A percentile compares a stretch with the other conserved stretches of the same genome.
phyloP scores from a whole-genome alignment of 2,329 filamentous ascomycete species.

The Phaeosphaeria sp. region DNA sequence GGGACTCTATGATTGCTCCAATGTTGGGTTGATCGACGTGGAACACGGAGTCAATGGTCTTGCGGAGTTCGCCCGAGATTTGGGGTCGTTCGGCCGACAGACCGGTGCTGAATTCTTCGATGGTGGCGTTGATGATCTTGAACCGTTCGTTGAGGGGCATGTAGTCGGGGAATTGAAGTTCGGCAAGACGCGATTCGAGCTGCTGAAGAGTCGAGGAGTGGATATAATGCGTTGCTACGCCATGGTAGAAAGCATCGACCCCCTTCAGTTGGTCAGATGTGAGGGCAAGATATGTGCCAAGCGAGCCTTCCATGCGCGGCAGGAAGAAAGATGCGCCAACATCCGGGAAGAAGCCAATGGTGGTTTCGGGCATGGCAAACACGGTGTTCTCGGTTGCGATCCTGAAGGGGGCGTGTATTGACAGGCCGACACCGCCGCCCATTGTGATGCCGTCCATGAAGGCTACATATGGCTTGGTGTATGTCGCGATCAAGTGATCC shows the following conservation, averaged over 20 bases:
- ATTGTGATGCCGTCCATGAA: constrained; percentile 99
- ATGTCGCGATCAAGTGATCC: constrained; percentile 93
- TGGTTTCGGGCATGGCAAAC: constrained; percentile 99
- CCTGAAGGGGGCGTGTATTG: constrained; percentile 91
- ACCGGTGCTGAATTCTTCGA: constrained; percentile 89
- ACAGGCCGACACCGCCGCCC: constrained; percentile 95
- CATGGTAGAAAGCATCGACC: constrained; percentile 86
- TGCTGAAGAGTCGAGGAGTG: constrained; percentile 85
- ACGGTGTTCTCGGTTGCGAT: constrained; percentile 95
- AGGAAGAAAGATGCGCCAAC: constrained; percentile 97
- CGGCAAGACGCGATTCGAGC: constrained; percentile 83
- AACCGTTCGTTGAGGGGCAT: constrained; percentile 68
- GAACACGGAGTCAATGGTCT: constrained; percentile 77
- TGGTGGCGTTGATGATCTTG: constrained; percentile 79
- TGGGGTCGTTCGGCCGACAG: constrained; percentile 66
- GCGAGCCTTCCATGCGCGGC: constrained; percentile 81
- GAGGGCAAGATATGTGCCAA: constrained; percentile 91
- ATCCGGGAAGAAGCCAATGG: constrained; percentile 98
- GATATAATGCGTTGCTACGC: constrained; percentile 93
- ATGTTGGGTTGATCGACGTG: constrained; percentile 64
- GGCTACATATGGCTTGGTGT: constrained; percentile 88
- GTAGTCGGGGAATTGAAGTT: constrained; percentile 86
- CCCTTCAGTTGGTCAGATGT: constrained; percentile 86
- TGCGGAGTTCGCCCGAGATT: constrained; percentile 73
- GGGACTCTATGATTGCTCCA: constrained; percentile 71